Base-by-base conservation (phyloP, 2,329 filamentous ascomycete genomes). In the Blastomyces percursus region DNA sequence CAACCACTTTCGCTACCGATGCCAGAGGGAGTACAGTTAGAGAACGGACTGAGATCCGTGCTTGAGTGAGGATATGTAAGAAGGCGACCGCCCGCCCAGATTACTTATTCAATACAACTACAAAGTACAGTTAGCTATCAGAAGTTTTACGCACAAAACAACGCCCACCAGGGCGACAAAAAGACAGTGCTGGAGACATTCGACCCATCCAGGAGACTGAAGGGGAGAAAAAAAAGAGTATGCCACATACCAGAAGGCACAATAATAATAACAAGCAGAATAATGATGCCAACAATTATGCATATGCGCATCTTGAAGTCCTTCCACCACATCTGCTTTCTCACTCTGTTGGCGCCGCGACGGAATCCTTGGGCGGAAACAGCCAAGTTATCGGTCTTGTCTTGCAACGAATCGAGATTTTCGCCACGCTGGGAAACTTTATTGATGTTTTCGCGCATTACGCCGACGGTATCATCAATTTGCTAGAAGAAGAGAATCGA, bases 281-380 rank as follows among this genome's bases (percentile, higher is more conserved):
- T 84, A 76, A 97, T 88, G 77, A 99, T 89, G 72, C 92, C 94
- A 64, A 87, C 82, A 74, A 96, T 89, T 66, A 99, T 82, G 80
- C 93, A 97, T 82, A 96, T 94, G 77, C 94, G 87, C 94, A 99
- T 99, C 86, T 97, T 97, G 91, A 96, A 96, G 74, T 97, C 93
- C 84, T 97, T 97, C 93, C 92, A 97, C 93, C 93, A 97, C 93
- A 97, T 97, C 65, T 96, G 87, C 82, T 92, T 93, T 77, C 94
- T 87, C 70, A 99, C 93, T 71, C 91, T 84, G 82, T 97, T 99
- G 78, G 95, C 94, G 67, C 94, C 93, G 69, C 92, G 88, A 72
- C 92, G 90, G 85, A 99, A 99, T 66, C 91, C 91, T 77, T 96
- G 91, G 64, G 94, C 93, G 44, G 92, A 96, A 66, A 88, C 86